phyloP scores from a whole-genome alignment of 2,329 filamentous ascomycete genomes.

The Acarospora socialis region DNA sequence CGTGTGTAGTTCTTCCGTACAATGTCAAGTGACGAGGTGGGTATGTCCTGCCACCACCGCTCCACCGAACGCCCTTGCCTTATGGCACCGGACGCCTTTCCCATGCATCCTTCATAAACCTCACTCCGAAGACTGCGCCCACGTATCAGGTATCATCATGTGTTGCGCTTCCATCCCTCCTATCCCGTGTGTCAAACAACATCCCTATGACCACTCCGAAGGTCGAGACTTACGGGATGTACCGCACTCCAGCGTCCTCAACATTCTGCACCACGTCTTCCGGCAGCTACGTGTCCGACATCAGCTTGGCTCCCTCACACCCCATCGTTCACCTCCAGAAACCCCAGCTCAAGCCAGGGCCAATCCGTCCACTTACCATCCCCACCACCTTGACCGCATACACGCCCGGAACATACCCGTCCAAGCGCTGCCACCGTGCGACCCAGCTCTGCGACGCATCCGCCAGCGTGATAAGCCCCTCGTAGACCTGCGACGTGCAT shows the following conservation, averaged over 20 bases:
- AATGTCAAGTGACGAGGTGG: too few relatives aligned
- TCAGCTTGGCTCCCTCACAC: neutral
- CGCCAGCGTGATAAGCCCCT: conserved; percentile 74
- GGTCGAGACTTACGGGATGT: conserved; percentile 37
- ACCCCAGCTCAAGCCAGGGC: neutral
- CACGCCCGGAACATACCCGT: conserved; percentile 73
- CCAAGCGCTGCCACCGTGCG: conserved; percentile 87
- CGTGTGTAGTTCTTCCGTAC: too few relatives aligned
- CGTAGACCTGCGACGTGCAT: conserved; percentile 92
- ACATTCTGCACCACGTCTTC: conserved; percentile 41
- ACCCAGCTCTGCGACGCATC: conserved; percentile 84
- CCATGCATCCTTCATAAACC: neutral
- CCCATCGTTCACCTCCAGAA: neutral
- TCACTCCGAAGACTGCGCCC: neutral
- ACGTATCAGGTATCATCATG: conserved; percentile 27
- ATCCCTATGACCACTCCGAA: conserved; percentile 1
- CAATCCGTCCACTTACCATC: conserved; percentile 33
- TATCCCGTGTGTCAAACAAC: conserved; percentile 11
- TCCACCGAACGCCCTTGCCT: too few relatives aligned
- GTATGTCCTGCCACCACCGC: too few relatives aligned
- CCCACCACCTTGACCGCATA: conserved; percentile 95
- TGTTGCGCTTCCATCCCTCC: conserved; percentile 31
- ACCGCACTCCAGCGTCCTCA: conserved; percentile 46
- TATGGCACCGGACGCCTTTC: too few relatives aligned
- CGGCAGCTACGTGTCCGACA: conserved; percentile 29